phyloP scores from a whole-genome alignment of 495 filamentous ascomycete genomes.

The Daldinia childiae region DNA sequence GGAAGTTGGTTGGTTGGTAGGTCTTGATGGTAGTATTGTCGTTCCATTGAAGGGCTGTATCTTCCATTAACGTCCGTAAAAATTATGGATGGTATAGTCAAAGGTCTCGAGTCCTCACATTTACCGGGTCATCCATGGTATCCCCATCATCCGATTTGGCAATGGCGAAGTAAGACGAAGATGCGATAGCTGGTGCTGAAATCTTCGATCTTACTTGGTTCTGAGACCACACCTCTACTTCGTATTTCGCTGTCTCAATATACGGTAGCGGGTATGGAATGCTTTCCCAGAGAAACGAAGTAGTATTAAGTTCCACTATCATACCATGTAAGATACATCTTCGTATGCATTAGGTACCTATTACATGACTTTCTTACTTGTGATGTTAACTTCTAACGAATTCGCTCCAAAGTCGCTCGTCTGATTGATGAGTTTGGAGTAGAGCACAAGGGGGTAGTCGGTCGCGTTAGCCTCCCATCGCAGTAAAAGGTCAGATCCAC shows the following conservation, averaged over 20 bases:
- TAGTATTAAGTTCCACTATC: constrained; percentile 44
- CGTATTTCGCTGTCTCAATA: constrained; percentile 49
- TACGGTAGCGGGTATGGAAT: constrained; percentile 53
- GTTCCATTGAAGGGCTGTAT: constrained; percentile 27
- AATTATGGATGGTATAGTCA: not conserved
- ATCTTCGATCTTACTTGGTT: constrained; percentile 10
- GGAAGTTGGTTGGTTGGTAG: constrained; percentile 24
- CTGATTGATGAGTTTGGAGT: constrained; percentile 48
- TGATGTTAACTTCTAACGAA: constrained; percentile 46
- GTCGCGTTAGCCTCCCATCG: constrained; percentile 45
- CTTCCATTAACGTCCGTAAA: constrained; percentile 7
- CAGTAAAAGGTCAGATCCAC: constrained; percentile 39
- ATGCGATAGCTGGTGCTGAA: constrained; percentile 19
- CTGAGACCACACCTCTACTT: constrained; percentile 49
- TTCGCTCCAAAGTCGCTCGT: constrained; percentile 45
- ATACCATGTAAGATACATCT: constrained; percentile 20
- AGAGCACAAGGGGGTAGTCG: constrained; percentile 47
- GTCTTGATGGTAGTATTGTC: constrained; percentile 29
- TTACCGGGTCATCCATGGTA: not conserved
- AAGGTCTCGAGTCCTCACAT: constrained; percentile 9
- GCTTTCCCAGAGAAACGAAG: constrained; percentile 48
- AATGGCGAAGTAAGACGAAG: constrained; percentile 39
- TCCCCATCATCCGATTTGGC: not conserved
- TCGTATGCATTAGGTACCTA: not conserved
- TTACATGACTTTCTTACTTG: constrained; percentile 38